These are phyloP conservation scores for Furcasterigmium furcatum DNA, from an alignment of 2,329 filamentous ascomycete genomes.

Conservation along the genomic window DNA sequence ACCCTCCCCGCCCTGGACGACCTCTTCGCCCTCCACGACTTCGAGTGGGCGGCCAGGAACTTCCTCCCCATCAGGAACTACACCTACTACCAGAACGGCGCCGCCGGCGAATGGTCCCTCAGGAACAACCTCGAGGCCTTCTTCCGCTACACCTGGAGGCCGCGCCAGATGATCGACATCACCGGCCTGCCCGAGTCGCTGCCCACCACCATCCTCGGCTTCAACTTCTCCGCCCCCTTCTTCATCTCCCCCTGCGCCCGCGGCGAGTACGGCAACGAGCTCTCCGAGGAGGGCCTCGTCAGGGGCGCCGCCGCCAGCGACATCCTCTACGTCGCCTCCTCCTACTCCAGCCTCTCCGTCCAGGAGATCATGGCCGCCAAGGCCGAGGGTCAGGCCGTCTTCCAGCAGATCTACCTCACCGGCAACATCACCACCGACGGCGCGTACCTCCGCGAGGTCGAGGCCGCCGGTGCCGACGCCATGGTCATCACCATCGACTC, in stretches of 20 bases:
- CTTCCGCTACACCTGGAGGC: slow-evolving; percentile 42
- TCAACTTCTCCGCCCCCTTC: slow-evolving; percentile 52
- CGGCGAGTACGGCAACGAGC: slow-evolving; percentile 38
- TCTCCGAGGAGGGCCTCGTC: slow-evolving; percentile 46
- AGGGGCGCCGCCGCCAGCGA: slow-evolving; percentile 42
- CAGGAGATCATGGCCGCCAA: slow-evolving; percentile 33
- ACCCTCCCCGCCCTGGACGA: slow-evolving; percentile 36
- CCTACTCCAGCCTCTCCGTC: slow-evolving; percentile 27
- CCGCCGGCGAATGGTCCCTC: slow-evolving; percentile 53
- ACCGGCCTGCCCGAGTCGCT: slow-evolving; percentile 36
- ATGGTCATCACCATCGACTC: slow-evolving; percentile 37
- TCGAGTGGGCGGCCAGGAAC: slow-evolving; percentile 48
- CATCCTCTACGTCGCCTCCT: slow-evolving; percentile 46
- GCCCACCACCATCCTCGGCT: slow-evolving; percentile 44
- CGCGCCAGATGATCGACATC: slow-evolving; percentile 48
- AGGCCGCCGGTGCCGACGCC: slow-evolving; percentile 29
- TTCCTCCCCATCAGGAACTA: slow-evolving; percentile 43
- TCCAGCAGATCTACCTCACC: slow-evolving; percentile 30
- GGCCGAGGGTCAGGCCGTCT: slow-evolving; percentile 30
- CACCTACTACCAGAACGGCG: slow-evolving; percentile 56
- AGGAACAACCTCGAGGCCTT: slow-evolving; percentile 55
- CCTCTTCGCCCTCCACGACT: slow-evolving; percentile 49
- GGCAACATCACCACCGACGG: slow-evolving; percentile 28
- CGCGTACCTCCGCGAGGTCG: slow-evolving; percentile 23
- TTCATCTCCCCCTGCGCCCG: slow-evolving; percentile 49